These are phyloP conservation scores for Diospyros lotus DNA, from an alignment of 148 eudicot genomes.

Conservation along the genomic window DNA sequence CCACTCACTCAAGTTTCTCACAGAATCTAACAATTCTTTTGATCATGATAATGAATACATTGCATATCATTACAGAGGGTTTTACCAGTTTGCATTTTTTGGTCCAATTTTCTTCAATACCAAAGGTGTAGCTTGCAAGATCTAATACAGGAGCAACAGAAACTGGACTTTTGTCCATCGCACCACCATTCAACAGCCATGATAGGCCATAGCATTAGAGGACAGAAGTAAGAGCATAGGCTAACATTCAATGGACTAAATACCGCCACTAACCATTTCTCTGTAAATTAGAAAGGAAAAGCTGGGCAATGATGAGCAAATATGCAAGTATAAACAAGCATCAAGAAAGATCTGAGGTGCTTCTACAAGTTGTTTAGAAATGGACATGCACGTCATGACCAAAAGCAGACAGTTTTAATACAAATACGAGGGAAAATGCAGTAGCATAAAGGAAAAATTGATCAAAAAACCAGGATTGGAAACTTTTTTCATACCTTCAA, in stretches of 20 bases:
- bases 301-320: not conserved
- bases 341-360: not conserved
- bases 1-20: not conserved
- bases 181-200: not conserved
- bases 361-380: not conserved
- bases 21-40: too few relatives aligned
- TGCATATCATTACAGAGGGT: not conserved
- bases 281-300: not conserved
- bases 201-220: not conserved
- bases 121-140: not conserved
- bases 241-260: too few relatives aligned
- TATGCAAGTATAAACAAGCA: not conserved
- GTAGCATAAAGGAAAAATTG: not conserved
- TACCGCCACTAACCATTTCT: not conserved
- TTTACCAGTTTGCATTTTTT: not conserved
- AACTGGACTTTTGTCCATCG: not conserved
- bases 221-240: not conserved
- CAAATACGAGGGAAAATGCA: not conserved
- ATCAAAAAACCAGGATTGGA: not conserved
- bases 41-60: not conserved
- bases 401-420: not conserved
- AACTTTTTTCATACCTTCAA: conserved; percentile 53
- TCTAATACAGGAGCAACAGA: not conserved
- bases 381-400: not conserved
- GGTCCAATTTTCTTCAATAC: not conserved